These are phyloP conservation scores for Penicillium thymicola DNA, from an alignment of 2,329 filamentous ascomycete genomes.

Conservation along the genomic window DNA sequence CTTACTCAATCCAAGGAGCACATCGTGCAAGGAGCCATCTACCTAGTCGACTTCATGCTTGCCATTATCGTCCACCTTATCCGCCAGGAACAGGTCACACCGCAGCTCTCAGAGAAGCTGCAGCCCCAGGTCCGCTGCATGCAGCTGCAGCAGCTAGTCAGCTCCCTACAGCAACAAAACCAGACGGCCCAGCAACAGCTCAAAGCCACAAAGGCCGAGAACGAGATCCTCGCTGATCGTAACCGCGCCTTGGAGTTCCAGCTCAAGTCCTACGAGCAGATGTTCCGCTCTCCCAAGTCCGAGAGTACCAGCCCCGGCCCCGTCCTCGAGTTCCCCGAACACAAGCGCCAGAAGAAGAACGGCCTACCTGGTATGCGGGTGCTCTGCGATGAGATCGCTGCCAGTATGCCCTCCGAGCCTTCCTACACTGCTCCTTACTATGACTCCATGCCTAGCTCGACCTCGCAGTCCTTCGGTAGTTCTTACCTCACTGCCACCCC, in stretches of 20 bases:
- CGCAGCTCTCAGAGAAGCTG: constrained; percentile 38
- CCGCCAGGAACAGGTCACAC: constrained; percentile 35
- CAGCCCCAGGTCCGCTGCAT: constrained; percentile 40
- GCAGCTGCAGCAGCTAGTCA: constrained; percentile 37
- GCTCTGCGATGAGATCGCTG: constrained; percentile 35
- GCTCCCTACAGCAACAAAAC: constrained; percentile 37
- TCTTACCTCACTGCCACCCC: constrained; percentile 34
- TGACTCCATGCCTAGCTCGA: constrained; percentile 24
- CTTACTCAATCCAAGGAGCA: constrained; percentile 43
- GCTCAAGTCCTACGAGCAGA: constrained; percentile 39
- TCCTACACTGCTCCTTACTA: constrained; percentile 14
- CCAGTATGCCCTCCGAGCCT: constrained; percentile 22
- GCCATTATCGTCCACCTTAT: constrained; percentile 36
- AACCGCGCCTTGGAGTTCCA: constrained; percentile 39
- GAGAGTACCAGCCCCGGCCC: constrained; percentile 29
- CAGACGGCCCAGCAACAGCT: constrained; percentile 35
- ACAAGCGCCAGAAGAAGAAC: constrained; percentile 30
- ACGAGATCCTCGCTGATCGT: constrained; percentile 34
- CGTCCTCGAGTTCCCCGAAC: constrained; percentile 26
- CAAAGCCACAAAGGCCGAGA: constrained; percentile 35
- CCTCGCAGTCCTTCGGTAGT: constrained; percentile 30
- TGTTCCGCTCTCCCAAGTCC: constrained; percentile 37
- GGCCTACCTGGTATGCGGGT: constrained; percentile 35
- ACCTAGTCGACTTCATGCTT: constrained; percentile 40
- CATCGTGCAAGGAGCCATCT: constrained; percentile 39